A percentile compares a stretch with the other conserved stretches of the same genome.
Evolutionary conservation across 805 yeast species (phyloP).

Genomic region (Pichia gijzeniarum): DNA sequence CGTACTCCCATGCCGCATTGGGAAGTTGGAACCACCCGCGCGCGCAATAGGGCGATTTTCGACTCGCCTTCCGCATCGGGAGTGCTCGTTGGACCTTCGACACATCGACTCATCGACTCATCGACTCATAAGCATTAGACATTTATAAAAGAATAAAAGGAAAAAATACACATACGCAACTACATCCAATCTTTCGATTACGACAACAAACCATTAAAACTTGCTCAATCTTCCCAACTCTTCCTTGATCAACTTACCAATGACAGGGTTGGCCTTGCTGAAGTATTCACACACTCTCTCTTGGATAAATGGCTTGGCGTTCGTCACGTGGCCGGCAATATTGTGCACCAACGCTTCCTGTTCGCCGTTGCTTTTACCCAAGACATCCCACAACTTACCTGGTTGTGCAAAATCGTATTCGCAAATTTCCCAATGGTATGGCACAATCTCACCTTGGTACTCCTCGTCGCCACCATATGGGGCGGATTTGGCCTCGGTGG

Average conservation of each 20-base stretch:
- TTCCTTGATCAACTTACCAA: slow-evolving; percentile 61
- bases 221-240: slow-evolving; percentile 33
- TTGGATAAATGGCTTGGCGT: slow-evolving; percentile 70
- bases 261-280: slow-evolving; percentile 58
- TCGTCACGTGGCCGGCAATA: slow-evolving; percentile 64
- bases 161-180: neutral
- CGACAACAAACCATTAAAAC: no score
- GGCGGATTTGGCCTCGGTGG: slow-evolving; percentile 31
- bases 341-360: slow-evolving; percentile 81
- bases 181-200: no score
- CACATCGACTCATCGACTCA: no score
- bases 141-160: neutral
- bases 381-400: slow-evolving; percentile 67
- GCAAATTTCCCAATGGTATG: slow-evolving; percentile 77
- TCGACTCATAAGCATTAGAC: no score
- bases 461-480: slow-evolving; percentile 26
- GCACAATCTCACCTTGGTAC: slow-evolving; percentile 37
- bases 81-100: no score
- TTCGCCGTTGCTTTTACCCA: slow-evolving; percentile 73
- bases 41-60: no score
- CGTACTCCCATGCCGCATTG: neutral
- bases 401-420: slow-evolving; percentile 77
- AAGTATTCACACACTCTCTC: slow-evolving; percentile 75
- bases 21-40: neutral
- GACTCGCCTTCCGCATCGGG: neutral